Evolutionary conservation across 352 stramenopile genomes (phyloP), one percentile per base, ranked within the genome.

Genomic region (Phytophthora lateralis): DNA sequence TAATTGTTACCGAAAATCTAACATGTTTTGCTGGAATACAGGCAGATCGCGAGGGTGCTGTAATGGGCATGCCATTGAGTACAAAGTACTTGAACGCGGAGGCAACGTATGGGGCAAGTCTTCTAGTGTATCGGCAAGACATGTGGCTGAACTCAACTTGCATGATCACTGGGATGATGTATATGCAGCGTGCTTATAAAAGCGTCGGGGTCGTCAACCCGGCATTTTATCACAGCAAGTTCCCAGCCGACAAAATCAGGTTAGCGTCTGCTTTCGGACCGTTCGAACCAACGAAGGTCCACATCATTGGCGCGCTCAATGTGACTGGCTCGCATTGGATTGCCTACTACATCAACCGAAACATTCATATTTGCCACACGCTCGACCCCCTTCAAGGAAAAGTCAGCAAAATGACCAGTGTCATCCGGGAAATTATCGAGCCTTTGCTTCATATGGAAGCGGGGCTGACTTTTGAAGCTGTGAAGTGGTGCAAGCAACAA

Each of bases 241-340:
- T 5, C 32, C 32, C 32, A 2, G 32, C 32, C 9, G 12, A 41
- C 7, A 2, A 53, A 24, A 42, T 42, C 10, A 42, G 18, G 10
- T 9, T 42, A 2, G 46, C 29, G 2, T 17, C 17, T 2, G 32
- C 29, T 0, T 53, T 42, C 29, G 10, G 17, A 12, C 29, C 46
- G 17, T 42, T 41, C 20, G 48, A 46, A 1, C 27, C 4, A 9
- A 3, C 12, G 10, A 55, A 55, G 1, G n/a, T 4, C 0, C 35
- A 21, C 2, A 15, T 55, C 2, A 46, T 55, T 10, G 48, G 48
- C n/a, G 48, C 46, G 12, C 4, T 55, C 6, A 55, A 55, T 20
- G 7, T 46, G 1, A n/a, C 32, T 0, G 48, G 12, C 0, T 3
- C 34, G 6, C 48, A 55, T 14, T 55, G 48, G 35, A 24, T 46